Evolutionary conservation across 179 eudicot genomes (phyloP), one percentile per base, ranked within the genome.

Genomic region (Vitellaria paradoxa): DNA sequence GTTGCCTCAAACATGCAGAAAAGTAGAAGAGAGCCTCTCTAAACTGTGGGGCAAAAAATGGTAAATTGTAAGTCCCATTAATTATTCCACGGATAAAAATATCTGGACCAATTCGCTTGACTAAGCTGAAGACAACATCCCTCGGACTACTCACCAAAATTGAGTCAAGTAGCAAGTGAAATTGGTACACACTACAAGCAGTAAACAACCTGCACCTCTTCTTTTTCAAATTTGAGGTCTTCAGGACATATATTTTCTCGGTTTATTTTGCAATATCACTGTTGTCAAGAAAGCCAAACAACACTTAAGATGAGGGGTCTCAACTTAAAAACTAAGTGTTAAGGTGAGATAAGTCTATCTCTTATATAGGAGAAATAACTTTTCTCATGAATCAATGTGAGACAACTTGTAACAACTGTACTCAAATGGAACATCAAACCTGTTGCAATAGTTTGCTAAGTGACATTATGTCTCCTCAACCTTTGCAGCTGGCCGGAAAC

Each of bases 1-100:
- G 82, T 91, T 3, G 83, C 72, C 62, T 93, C 97, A 57, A 88
- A 81, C 94, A 90, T 11, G 96, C 82, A 12, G 96, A 89, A 84
- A 73, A 93, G 69, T 88, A 84, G 70, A 87, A 91, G 20, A 89
- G 82, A 7, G 90, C 90, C 67, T 89, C 92, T 49, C 89, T 73
- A 66, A 93, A 91, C 56, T 96, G 75, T 0, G 92, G 84, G 40
- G 87, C 80, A 20, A 93, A 91, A 89, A 89, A 47, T 30, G 37
- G 37, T 30, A 30, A 30, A 30, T 30, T 30, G 1, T 30, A 30
- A 2, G 37, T 30, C 37, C 76, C 76, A 55, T 70, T 78, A 49
- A 70, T 20, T 1, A 70, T 52, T 12, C 76, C 69, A n/a, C 2
- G 76, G 15, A 78, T n/a, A n/a, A 78, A 78, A 9, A 78, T 55